A percentile compares a stretch with the other conserved stretches of the same genome.
Conservation (phyloP, 2,329 filamentous ascomycete species). For the Aotearoamyces nothofagi region DNA sequence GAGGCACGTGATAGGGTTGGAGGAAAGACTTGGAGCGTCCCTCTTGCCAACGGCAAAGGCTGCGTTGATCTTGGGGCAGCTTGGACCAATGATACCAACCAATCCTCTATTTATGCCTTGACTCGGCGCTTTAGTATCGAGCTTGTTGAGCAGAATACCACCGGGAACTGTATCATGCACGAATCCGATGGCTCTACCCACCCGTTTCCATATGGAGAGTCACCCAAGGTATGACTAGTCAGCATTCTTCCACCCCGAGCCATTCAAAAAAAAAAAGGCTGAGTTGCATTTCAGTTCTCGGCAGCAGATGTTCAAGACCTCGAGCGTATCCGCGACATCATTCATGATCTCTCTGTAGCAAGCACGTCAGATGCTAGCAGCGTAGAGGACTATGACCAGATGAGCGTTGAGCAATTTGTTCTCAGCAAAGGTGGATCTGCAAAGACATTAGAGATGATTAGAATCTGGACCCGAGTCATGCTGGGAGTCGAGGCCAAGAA, state of each 20-base stretch:
- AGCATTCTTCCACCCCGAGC: too few relatives aligned
- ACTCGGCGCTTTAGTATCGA: conserved; percentile 25
- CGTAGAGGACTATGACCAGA: conserved; percentile 10
- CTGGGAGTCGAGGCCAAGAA: conserved; percentile 32
- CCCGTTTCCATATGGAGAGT: conserved; percentile 17
- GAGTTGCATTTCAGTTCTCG: conserved; percentile 1
- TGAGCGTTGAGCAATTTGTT: conserved; percentile 24
- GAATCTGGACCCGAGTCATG: conserved; percentile 31
- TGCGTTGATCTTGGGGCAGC: conserved; percentile 36
- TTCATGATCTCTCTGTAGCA: conserved; percentile 2
- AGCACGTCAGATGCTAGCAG: too few relatives aligned
- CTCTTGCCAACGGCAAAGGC: conserved; percentile 14
- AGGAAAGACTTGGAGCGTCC: conserved; percentile 18
- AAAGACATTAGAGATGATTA: conserved; percentile 21
- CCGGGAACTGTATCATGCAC: conserved; percentile 26
- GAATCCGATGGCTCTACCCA: conserved; percentile 19
- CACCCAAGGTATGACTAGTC: conserved; percentile 13
- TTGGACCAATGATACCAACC: conserved; percentile 42
- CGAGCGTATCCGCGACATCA: conserved; percentile 1
- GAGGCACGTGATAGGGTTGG: conserved; percentile 26
- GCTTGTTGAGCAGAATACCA: conserved; percentile 29
- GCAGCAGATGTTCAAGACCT: conserved; percentile 1
- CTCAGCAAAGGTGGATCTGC: conserved; percentile 15
- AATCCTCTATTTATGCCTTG: conserved; percentile 27
- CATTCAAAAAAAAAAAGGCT: background rate